A percentile compares a stretch with the other conserved stretches of the same genome.
phyloP scores from a whole-genome alignment of 2,329 filamentous ascomycete species.

The Monosporascus sp. region DNA sequence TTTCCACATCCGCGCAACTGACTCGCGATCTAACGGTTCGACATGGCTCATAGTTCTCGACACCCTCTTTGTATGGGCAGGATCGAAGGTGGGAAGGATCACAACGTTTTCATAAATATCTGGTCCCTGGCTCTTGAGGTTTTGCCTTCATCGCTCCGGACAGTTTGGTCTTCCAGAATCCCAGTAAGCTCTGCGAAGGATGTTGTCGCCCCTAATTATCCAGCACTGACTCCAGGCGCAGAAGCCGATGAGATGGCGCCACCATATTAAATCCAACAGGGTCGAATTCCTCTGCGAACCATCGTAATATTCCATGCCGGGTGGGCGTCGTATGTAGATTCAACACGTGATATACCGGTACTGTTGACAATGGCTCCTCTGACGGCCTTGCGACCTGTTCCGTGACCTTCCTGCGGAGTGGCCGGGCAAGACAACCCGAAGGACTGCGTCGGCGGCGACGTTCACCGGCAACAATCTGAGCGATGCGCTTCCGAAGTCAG shows the following conservation, averaged over 20 bases:
- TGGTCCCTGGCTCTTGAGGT: no score
- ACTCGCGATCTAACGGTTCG: conserved; percentile 25
- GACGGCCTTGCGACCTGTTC: conserved; percentile 16
- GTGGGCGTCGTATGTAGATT: conserved; percentile 38
- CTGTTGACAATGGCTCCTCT: conserved; percentile 17
- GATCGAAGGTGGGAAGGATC: conserved; percentile 25
- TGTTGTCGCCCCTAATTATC: conserved; percentile 26
- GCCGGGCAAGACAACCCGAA: conserved; percentile 28
- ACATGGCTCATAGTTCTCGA: conserved; percentile 32
- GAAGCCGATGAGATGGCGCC: conserved; percentile 34
- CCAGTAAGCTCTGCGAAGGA: conserved; percentile 37
- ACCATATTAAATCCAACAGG: conserved; percentile 33
- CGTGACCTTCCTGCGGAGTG: not conserved
- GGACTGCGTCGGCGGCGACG: conserved; percentile 35
- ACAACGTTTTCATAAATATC: conserved; percentile 21
- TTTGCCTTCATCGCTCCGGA: no score
- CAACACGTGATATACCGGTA: conserved; percentile 42
- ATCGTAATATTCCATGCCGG: conserved; percentile 42
- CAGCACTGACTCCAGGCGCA: conserved; percentile 28
- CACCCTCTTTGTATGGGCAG: conserved; percentile 24
- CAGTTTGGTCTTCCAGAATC: conserved; percentile 39
- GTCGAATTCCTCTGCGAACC: conserved; percentile 24
- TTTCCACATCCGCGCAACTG: conserved; percentile 28
- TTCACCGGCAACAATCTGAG: conserved; percentile 44
- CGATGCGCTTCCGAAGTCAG: conserved; percentile 30